Evolutionary conservation across 2,329 filamentous ascomycete species (phyloP).

Genomic region (Colletotrichum gloeosporioides): DNA sequence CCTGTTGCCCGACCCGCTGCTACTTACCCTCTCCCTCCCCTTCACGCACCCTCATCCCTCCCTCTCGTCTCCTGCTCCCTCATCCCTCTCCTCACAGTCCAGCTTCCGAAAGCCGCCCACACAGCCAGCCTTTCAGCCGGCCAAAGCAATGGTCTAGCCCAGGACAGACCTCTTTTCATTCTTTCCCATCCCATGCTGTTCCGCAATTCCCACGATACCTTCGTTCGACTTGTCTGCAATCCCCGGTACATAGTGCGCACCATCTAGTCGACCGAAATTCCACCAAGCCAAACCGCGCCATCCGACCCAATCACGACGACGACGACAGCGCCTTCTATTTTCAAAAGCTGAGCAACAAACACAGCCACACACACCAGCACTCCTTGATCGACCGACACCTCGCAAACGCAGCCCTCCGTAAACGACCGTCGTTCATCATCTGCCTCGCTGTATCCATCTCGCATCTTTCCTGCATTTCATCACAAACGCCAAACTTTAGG

Average conservation of each 20-base stretch:
- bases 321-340: not conserved
- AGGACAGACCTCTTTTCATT: not conserved
- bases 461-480: not conserved
- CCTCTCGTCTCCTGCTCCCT: conserved; percentile 14
- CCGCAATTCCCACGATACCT: conserved; percentile 10
- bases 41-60: conserved; percentile 18
- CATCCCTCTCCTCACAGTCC: conserved; percentile 10
- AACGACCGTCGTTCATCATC: not conserved
- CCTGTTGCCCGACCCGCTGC: conserved; percentile 7
- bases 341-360: not conserved
- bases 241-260: not conserved
- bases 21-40: conserved; percentile 4
- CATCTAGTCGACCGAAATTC: not conserved
- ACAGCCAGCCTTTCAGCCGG: not conserved
- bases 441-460: not conserved
- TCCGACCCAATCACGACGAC: conserved; percentile 2
- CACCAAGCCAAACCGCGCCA: not conserved
- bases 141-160: conserved; percentile 17
- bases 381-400: not conserved
- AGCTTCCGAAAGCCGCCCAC: not conserved
- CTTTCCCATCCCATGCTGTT: conserved; percentile 2
- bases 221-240: not conserved
- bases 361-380: not conserved
- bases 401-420: not conserved
- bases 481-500: not conserved